These are phyloP conservation scores for Seiridium cupressi DNA, from an alignment of 2,329 filamentous ascomycete genomes.

Conservation along the genomic window DNA sequence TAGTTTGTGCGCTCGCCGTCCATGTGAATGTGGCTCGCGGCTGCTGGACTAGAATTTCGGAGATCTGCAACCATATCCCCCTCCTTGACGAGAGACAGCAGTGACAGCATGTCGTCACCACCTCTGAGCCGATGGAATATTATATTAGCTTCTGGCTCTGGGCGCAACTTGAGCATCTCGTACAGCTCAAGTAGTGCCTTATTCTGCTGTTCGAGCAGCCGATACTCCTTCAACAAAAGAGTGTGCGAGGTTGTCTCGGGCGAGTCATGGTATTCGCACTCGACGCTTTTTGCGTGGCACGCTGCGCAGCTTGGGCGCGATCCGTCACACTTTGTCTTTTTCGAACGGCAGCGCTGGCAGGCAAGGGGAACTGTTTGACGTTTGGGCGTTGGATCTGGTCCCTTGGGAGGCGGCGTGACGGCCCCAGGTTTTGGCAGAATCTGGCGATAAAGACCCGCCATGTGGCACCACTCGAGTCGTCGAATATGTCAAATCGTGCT, in stretches of 20 bases:
- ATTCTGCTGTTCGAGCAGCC: conserved; percentile 3
- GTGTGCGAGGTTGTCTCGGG: conserved; percentile 7
- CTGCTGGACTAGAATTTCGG: not conserved
- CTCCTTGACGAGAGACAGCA: conserved; percentile 3
- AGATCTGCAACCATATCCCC: not conserved
- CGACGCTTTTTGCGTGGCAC: not conserved
- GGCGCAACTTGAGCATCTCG: conserved; percentile 5
- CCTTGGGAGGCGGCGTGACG: too few relatives aligned
- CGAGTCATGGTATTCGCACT: conserved; percentile 7
- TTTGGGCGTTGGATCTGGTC: not conserved
- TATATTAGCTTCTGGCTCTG: conserved; percentile 2
- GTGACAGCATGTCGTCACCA: not conserved
- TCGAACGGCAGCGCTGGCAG: conserved; percentile 3
- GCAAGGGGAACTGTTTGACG: conserved; percentile 1
- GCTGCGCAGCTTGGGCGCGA: not conserved
- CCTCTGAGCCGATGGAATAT: conserved; percentile 6
- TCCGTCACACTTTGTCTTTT: conserved; percentile 8
- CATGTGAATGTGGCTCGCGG: too few relatives aligned
- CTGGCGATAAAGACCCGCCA: not conserved
- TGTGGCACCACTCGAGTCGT: not conserved
- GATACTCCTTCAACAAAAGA: conserved; percentile 5
- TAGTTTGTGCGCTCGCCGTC: too few relatives aligned
- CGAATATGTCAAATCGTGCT: too few relatives aligned
- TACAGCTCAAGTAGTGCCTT: conserved; percentile 5
- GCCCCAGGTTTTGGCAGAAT: not conserved